These are phyloP conservation scores for Pseudonitzschia multiseries DNA, from an alignment of 108 stramenopile genomes.

Conservation along the genomic window DNA sequence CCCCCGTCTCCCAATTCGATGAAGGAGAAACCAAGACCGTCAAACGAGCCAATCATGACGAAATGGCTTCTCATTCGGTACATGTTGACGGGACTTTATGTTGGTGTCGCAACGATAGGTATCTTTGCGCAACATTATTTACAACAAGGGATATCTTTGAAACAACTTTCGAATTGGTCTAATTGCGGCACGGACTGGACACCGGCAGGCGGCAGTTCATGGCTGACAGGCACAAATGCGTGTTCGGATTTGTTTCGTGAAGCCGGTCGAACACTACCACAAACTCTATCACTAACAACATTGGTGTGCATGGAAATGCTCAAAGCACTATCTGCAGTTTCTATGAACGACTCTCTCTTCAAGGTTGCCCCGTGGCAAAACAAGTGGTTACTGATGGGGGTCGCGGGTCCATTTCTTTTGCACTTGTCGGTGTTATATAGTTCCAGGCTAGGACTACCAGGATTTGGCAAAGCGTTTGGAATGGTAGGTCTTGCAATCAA, in stretches of 20 bases:
- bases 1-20: slow-evolving; percentile 92
- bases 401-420: slow-evolving; percentile 84
- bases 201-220: slow-evolving; percentile 26
- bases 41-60: slow-evolving; percentile 96
- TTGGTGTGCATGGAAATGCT: slow-evolving; percentile 97
- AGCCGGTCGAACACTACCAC: slow-evolving; percentile 73
- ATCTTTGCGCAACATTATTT: slow-evolving; percentile 92
- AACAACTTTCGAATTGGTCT: slow-evolving; percentile 51
- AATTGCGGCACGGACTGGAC: slow-evolving; percentile 53
- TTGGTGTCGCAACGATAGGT: slow-evolving; percentile 94
- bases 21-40: slow-evolving; percentile 83
- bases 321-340: slow-evolving; percentile 96
- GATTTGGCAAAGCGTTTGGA: slow-evolving; percentile 84
- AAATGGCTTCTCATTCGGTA: slow-evolving; percentile 94
- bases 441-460: slow-evolving; percentile 50
- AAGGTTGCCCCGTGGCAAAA: slow-evolving; percentile 89
- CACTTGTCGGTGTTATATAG: slow-evolving; percentile 90
- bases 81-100: slow-evolving; percentile 90
- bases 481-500: slow-evolving; percentile 50
- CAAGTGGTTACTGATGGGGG: slow-evolving; percentile 87
- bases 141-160: slow-evolving; percentile 51
- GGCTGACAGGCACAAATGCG: slow-evolving; percentile 25
- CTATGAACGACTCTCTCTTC: slow-evolving; percentile 87
- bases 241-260: slow-evolving; percentile 82
- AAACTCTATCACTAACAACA: slow-evolving; percentile 90